Conservation (phyloP, 2,329 filamentous ascomycete species). For the Pyrenophora seminiperda region DNA sequence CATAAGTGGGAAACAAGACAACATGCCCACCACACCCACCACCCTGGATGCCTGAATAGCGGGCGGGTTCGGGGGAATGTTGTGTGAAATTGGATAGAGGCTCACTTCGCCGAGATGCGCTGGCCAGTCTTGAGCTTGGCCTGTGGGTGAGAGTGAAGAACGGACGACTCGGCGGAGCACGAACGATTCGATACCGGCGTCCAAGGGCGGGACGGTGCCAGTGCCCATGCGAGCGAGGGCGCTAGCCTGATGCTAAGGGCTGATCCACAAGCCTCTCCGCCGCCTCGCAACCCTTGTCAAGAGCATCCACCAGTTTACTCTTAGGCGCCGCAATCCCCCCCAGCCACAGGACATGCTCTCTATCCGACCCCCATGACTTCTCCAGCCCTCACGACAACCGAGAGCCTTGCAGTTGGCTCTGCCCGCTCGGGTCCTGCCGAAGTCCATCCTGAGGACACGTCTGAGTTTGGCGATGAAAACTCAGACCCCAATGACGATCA, state of each 20-base stretch:
- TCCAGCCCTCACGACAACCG: constrained; percentile 39
- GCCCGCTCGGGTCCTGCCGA: constrained; percentile 36
- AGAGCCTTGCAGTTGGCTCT: constrained; percentile 38
- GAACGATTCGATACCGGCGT: constrained; percentile 31
- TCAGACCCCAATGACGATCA: constrained; percentile 45
- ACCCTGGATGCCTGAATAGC: background rate
- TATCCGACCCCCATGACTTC: constrained; percentile 45
- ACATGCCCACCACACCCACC: too few relatives aligned
- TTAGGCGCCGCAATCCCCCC: constrained; percentile 39
- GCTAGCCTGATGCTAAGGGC: constrained; percentile 41
- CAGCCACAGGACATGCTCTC: constrained; percentile 38
- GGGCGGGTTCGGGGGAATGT: background rate
- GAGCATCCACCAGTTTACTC: constrained; percentile 36
- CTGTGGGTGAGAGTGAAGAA: constrained; percentile 23
- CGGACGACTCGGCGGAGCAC: constrained; percentile 38
- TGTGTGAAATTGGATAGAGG: background rate
- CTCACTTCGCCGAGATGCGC: constrained; percentile 8
- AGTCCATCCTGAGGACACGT: constrained; percentile 36
- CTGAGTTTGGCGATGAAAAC: constrained; percentile 38
- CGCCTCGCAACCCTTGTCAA: constrained; percentile 32
- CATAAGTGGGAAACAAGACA: background rate
- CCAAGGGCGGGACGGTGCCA: constrained; percentile 39
- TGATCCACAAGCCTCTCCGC: constrained; percentile 37
- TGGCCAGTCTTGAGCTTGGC: constrained; percentile 14
- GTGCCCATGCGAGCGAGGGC: constrained; percentile 23